Evolutionary conservation across 345 rosid species (phyloP).

Genomic region (Citrus reticulata): DNA sequence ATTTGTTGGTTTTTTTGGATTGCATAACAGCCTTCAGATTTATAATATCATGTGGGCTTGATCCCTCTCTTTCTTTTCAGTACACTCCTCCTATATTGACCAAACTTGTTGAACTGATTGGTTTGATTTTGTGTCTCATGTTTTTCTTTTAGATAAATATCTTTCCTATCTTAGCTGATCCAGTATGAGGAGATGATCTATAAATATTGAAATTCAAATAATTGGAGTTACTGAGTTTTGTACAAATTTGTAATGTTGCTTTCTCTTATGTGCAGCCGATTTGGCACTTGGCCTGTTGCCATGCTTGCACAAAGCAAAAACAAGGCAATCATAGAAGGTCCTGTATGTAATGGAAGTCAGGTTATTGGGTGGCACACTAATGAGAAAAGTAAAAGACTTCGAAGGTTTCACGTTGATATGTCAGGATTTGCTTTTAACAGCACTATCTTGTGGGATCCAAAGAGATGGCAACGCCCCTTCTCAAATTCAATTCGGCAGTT

Average conservation of each 20-base stretch:
- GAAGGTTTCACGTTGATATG: slow-evolving; percentile 94
- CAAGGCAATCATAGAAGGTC: slow-evolving; percentile 88
- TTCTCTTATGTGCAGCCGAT: slow-evolving; percentile 45
- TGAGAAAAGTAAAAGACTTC: slow-evolving; percentile 79
- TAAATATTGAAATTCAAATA: not conserved
- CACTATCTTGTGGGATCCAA: slow-evolving; percentile 88
- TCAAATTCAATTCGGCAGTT: slow-evolving; percentile 62
- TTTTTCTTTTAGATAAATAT: not conserved
- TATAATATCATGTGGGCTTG: not conserved
- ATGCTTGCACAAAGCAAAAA: slow-evolving; percentile 88
- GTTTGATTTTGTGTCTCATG: not conserved
- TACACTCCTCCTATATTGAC: not conserved
- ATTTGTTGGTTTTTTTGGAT: not conserved
- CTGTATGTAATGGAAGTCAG: slow-evolving; percentile 74
- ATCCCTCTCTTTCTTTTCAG: not conserved
- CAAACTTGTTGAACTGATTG: not conserved
- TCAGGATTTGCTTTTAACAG: slow-evolving; percentile 97
- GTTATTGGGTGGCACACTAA: slow-evolving; percentile 96
- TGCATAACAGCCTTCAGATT: not conserved
- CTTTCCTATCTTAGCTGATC: not conserved
- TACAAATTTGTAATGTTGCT: slow-evolving; percentile 12
- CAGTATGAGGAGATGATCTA: not conserved
- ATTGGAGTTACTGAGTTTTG: not conserved
- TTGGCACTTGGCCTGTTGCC: slow-evolving; percentile 97
- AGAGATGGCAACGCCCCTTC: slow-evolving; percentile 62